Percentiles rank a stretch among this genome's conserved stretches.
Evolutionary conservation across 352 stramenopile genomes (phyloP).

Genomic region (Blastocystis hominis): DNA sequence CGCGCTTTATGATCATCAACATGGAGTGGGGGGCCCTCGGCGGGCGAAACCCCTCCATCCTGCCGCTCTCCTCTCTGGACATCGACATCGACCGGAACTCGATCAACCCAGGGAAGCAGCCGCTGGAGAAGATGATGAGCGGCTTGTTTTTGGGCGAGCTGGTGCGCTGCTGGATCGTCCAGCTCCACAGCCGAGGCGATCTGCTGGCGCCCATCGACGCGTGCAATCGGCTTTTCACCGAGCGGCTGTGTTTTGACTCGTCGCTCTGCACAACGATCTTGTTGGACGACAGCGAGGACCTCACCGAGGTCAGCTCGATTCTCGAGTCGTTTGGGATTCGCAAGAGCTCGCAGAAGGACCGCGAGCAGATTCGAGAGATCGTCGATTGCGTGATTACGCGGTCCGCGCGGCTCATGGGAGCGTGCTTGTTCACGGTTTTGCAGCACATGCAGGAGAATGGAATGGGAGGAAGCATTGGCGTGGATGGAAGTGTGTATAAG

Average conservation of each 20-base stretch:
- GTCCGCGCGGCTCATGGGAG: slow-evolving; percentile 59
- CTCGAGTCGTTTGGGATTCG: background rate
- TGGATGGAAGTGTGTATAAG: slow-evolving; percentile 63
- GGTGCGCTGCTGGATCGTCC: slow-evolving; percentile 43
- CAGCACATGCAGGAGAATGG: slow-evolving; percentile 57
- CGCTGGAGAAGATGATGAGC: slow-evolving; percentile 63
- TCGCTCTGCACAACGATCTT: slow-evolving; percentile 23
- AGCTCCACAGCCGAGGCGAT: slow-evolving; percentile 52
- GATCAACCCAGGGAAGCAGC: slow-evolving; percentile 60
- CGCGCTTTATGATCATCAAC: slow-evolving; percentile 61
- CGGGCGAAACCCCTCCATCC: background rate
- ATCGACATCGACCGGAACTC: slow-evolving; percentile 58
- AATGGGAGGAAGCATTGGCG: slow-evolving; percentile 55
- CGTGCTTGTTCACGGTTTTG: slow-evolving; percentile 59
- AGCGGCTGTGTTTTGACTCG: slow-evolving; percentile 11
- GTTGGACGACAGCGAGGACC: slow-evolving; percentile 16
- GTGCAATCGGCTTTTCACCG: background rate
- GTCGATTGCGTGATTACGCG: slow-evolving; percentile 60
- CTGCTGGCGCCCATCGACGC: background rate
- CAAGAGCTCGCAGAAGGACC: slow-evolving; percentile 55
- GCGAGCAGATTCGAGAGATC: slow-evolving; percentile 59
- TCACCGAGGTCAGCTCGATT: background rate
- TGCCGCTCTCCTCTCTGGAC: slow-evolving; percentile 59
- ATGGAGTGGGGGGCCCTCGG: slow-evolving; percentile 64
- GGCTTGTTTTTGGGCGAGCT: slow-evolving; percentile 62